Percentiles rank a stretch among this genome's conserved stretches.
phyloP scores from a whole-genome alignment of 306 rosid species.

The Cicer yamashitae region DNA sequence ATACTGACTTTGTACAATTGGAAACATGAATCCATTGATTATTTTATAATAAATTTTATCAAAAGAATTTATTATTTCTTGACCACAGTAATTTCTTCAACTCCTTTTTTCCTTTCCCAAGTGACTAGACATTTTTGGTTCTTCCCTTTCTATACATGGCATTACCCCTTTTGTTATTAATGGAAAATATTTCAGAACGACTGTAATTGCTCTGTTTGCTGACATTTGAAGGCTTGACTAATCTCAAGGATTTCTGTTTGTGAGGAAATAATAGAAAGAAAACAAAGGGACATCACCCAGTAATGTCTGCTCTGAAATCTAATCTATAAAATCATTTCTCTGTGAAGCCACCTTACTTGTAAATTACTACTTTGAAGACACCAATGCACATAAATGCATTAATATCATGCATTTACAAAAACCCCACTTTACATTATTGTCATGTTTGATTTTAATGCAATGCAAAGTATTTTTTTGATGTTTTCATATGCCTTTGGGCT shows the following conservation, averaged over 20 bases:
- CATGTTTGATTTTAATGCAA: neutral
- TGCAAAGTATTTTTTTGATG: neutral
- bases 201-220: neutral
- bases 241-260: neutral
- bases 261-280: neutral
- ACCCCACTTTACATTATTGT: neutral
- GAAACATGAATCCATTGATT: slow-evolving; percentile 11
- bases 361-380: neutral
- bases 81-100: neutral
- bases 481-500: slow-evolving; percentile 17
- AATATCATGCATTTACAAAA: slow-evolving; percentile 10
- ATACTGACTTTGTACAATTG: neutral
- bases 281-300: slow-evolving; percentile 4
- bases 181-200: neutral
- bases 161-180: neutral
- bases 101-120: neutral
- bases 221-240: slow-evolving; percentile 3
- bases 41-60: neutral
- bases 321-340: neutral
- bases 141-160: slow-evolving; percentile 10
- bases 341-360: slow-evolving; percentile 19
- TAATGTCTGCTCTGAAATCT: neutral
- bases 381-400: neutral
- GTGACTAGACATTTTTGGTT: neutral
- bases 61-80: neutral